A percentile compares a stretch with the other conserved stretches of the same genome.
Conservation (phyloP, 345 rosid genomes). For the Boechera stricta region DNA sequence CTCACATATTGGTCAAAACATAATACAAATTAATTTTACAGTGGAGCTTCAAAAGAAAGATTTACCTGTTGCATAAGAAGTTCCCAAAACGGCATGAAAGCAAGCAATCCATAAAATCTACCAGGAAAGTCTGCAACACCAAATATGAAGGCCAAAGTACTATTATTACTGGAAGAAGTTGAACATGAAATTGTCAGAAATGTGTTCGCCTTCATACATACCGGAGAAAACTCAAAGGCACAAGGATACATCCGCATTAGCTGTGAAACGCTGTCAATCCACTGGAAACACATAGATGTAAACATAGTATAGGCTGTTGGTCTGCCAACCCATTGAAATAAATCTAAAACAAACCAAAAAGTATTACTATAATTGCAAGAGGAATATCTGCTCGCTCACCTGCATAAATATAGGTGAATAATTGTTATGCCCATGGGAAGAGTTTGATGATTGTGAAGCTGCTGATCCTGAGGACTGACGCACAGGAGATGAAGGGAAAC, state of each 20-base stretch:
- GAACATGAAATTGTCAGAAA: slow-evolving; percentile 21
- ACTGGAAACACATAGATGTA: slow-evolving; percentile 57
- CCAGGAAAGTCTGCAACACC: slow-evolving; percentile 75
- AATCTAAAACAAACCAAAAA: slow-evolving; percentile 19
- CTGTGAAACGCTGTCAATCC: slow-evolving; percentile 97
- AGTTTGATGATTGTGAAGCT: slow-evolving; percentile 67
- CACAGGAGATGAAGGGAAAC: slow-evolving; percentile 70
- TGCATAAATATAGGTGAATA: slow-evolving; percentile 95
- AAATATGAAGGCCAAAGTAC: slow-evolving; percentile 22
- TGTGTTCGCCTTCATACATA: slow-evolving; percentile 50
- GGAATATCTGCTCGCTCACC: slow-evolving; percentile 50
- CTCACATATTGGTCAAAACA: neutral
- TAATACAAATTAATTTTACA: slow-evolving; percentile 7
- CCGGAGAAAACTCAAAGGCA: slow-evolving; percentile 96
- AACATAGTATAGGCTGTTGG: slow-evolving; percentile 22
- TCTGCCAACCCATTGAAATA: slow-evolving; percentile 16
- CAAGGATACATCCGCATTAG: slow-evolving; percentile 93
- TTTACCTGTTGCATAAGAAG: slow-evolving; percentile 92
- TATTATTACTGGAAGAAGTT: slow-evolving; percentile 4
- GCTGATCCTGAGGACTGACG: slow-evolving; percentile 71
- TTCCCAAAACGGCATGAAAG: slow-evolving; percentile 98
- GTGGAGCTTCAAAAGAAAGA: slow-evolving; percentile 19
- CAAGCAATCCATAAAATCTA: slow-evolving; percentile 88
- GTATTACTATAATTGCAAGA: slow-evolving; percentile 17
- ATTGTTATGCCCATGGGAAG: slow-evolving; percentile 89